A percentile compares a stretch with the other conserved stretches of the same genome.
Evolutionary conservation across 495 filamentous ascomycete genomes (phyloP).

Genomic region (Aspergillus diversus): DNA sequence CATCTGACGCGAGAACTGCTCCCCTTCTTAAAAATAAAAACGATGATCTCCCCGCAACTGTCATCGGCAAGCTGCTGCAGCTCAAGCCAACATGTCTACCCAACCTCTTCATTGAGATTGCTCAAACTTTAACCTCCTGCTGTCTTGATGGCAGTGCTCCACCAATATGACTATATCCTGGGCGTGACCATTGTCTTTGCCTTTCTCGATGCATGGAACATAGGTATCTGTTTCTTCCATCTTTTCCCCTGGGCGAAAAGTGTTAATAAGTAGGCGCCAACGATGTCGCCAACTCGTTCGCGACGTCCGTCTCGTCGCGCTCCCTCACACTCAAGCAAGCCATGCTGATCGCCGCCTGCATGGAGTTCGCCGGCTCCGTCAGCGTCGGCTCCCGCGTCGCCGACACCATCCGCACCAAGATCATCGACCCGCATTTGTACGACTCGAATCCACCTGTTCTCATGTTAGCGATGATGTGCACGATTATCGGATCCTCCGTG

Average conservation of each 20-base stretch:
- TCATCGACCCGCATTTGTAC: conserved; percentile 19
- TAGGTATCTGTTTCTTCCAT: conserved; percentile 2
- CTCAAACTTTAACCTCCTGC: too few relatives aligned
- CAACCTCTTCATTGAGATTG: background rate
- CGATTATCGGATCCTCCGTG: conserved; percentile 14
- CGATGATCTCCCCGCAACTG: too few relatives aligned
- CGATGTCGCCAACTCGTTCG: conserved; percentile 19
- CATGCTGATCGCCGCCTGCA: conserved; percentile 17
- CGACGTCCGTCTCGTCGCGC: conserved; percentile 17
- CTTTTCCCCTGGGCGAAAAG: background rate
- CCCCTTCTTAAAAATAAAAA: too few relatives aligned
- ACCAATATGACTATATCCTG: conserved; percentile 21
- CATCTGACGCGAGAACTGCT: too few relatives aligned
- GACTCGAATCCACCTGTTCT: conserved; percentile 10
- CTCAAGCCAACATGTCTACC: too few relatives aligned
- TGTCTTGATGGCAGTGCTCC: conserved; percentile 10
- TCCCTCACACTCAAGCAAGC: conserved; percentile 17
- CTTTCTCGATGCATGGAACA: conserved; percentile 18
- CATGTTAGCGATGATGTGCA: conserved; percentile 20
- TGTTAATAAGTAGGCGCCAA: conserved; percentile 8
- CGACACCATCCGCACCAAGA: conserved; percentile 8
- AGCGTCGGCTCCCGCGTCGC: conserved; percentile 15
- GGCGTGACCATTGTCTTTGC: conserved; percentile 13
- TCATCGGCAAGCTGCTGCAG: too few relatives aligned
- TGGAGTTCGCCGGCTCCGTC: conserved; percentile 14